Conservation (phyloP, 2,329 filamentous ascomycete species). For the Zasmidium angulare region DNA sequence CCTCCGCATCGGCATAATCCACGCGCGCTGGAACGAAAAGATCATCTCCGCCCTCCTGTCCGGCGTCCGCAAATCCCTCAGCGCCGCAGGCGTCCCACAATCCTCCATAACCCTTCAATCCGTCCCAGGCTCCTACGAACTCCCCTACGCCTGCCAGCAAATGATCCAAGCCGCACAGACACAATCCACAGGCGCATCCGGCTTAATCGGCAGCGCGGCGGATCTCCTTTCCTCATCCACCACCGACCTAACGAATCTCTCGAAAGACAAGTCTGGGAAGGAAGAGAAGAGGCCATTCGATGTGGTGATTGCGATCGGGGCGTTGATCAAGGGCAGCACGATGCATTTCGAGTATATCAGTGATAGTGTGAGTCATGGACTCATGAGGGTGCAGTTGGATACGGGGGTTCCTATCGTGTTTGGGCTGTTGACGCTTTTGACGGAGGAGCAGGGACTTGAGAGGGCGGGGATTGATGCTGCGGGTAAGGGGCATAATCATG, state of each 20-base stretch:
- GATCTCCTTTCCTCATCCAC: constrained; percentile 70
- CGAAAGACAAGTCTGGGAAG: constrained; percentile 1
- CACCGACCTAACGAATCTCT: constrained; percentile 63
- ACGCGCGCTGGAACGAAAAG: constrained; percentile 89
- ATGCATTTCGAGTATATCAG: constrained; percentile 99
- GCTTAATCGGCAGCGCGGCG: constrained; percentile 65
- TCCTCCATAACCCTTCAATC: constrained; percentile 86
- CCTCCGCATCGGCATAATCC: constrained; percentile 90
- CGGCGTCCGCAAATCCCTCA: constrained; percentile 76
- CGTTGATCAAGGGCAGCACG: constrained; percentile 96
- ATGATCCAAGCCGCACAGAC: constrained; percentile 55
- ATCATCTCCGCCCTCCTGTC: constrained; percentile 84
- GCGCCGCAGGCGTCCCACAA: constrained; percentile 76
- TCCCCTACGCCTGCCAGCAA: constrained; percentile 87
- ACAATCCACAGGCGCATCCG: constrained; percentile 61
- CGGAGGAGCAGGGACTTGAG: constrained; percentile 80
- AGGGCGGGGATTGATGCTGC: constrained; percentile 68
- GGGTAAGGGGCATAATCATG: constrained; percentile 76
- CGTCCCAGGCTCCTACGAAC: constrained; percentile 91
- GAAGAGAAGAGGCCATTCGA: constrained; percentile 64
- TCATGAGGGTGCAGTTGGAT: constrained; percentile 94
- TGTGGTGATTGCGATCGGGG: constrained; percentile 90
- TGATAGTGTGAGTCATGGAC: constrained; percentile 82
- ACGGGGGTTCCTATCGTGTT: constrained; percentile 87
- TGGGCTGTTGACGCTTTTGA: constrained; percentile 84